Evolutionary conservation across 306 rosid species (phyloP), one percentile per base, ranked within the genome.

Genomic region (Senna siamea): DNA sequence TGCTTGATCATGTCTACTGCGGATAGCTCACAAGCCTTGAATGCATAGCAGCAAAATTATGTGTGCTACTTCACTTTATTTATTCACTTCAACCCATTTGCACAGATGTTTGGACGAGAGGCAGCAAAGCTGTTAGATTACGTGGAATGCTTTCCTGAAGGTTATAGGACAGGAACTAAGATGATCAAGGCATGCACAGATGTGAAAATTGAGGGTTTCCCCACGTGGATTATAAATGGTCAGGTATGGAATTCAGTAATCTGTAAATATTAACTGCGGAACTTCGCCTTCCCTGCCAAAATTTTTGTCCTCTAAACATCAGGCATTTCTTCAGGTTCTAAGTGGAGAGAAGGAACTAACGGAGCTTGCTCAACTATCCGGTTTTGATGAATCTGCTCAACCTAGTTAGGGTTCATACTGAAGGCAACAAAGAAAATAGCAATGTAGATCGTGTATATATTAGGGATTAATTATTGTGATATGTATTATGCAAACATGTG

Each of bases 141-240:
- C 66, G 95, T 88, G 62, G 99, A 94, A 77, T 94, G 99, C 81
- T 94, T 89, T 83, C 99, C 99, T 2, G 84, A 75, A 18, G 99
- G 99, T 63, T 92, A 54, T 75, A 89, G 75, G 48, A 80, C 81
- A 44, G 97, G 97, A 81, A 89, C 88, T 50, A 81, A 66, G 78
- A 89, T 94, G 86, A 83, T 54, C 18, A 87, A 85, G 78, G 85
- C 86, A 65, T 94, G 99, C 69, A 2, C 79, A 72, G 95, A 83
- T 4, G 90, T 79, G 64, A 76, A 80, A 75, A 80, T 94, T 59
- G 96, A 90, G 77, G 99, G 99, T 79, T 94, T 94, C 64, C 99
- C 99, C 8, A 85, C 90, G 0, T 90, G 99, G 97, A 76, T 83
- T 76, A 92, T 92, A 14, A 90, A 90, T 55, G 97, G 93, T 17